These are phyloP conservation scores for Erythrobasidium hasegawianum DNA, from an alignment of 1,284 basidiomycete genomes.

Conservation along the genomic window DNA sequence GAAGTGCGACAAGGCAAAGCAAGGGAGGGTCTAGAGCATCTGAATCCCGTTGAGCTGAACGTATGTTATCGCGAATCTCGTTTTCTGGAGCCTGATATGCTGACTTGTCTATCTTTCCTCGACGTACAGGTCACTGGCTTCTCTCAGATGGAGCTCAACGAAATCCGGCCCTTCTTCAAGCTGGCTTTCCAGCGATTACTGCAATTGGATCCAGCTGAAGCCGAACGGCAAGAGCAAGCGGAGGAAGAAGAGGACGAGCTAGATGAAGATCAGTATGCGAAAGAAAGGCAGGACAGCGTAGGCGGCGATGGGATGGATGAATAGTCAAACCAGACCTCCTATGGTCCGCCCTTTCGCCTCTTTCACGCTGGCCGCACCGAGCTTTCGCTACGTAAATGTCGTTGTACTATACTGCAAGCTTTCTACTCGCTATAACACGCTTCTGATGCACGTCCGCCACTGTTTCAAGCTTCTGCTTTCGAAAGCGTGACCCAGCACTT, in stretches of 20 bases:
- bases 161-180: constrained; percentile 77
- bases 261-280: constrained; percentile 9
- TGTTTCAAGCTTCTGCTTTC: no score
- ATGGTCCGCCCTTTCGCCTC: no score
- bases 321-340: no score
- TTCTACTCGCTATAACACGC: no score
- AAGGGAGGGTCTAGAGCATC: constrained; percentile 64
- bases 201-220: constrained; percentile 39
- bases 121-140: constrained; percentile 70
- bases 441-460: no score
- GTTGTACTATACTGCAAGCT: no score
- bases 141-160: constrained; percentile 85
- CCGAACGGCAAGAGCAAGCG: constrained; percentile 34
- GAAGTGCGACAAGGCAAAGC: constrained; percentile 93
- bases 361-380: no score
- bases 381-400: no score
- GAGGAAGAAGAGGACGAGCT: constrained; percentile 26
- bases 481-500: no score
- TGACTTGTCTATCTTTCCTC: background rate
- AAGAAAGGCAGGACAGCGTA: no score
- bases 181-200: constrained; percentile 40
- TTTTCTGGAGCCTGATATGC: background rate
- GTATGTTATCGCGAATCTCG: constrained; percentile 53
- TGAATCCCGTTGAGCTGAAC: constrained; percentile 59
- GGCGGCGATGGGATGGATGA: no score